phyloP scores from a whole-genome alignment of 2,329 filamentous ascomycete species.

The Ophiocordyceps australis region DNA sequence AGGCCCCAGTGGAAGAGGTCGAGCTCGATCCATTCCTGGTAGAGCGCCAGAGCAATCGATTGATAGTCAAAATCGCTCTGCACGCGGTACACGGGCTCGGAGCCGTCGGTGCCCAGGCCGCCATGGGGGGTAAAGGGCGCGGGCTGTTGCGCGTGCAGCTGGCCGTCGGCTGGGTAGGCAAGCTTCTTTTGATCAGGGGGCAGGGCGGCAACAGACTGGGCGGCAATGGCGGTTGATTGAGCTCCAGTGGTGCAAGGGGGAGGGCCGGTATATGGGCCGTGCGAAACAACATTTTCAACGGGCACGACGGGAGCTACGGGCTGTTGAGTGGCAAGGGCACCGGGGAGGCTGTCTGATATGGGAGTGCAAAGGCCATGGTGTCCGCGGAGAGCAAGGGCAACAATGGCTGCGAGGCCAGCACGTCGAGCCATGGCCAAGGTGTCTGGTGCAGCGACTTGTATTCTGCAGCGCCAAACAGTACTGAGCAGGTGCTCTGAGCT shows the following conservation, averaged over 20 bases:
- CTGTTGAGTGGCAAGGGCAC: no score
- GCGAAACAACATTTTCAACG: slow-evolving; percentile 40
- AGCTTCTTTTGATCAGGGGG: slow-evolving; percentile 43
- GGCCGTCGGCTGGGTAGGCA: slow-evolving; percentile 54
- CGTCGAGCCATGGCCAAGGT: no score
- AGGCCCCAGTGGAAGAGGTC: slow-evolving; percentile 69
- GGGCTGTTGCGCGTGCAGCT: slow-evolving; percentile 47
- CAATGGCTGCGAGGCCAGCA: no score
- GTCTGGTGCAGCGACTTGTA: no score
- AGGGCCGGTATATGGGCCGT: slow-evolving; percentile 50
- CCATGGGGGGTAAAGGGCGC: slow-evolving; percentile 56
- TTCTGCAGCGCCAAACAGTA: no score
- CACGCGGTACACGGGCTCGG: slow-evolving; percentile 55
- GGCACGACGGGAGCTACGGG: slow-evolving; percentile 9
- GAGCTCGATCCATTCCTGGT: slow-evolving; percentile 73
- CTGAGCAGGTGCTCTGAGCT: no score
- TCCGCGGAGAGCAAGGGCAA: no score
- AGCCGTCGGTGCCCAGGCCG: slow-evolving; percentile 63
- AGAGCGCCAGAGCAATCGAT: slow-evolving; percentile 55
- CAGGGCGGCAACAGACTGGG: slow-evolving; percentile 35
- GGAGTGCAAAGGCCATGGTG: no score
- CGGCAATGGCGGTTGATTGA: slow-evolving; percentile 36
- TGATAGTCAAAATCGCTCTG: slow-evolving; percentile 73
- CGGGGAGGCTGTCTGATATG: no score
- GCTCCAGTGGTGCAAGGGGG: slow-evolving; percentile 52